phyloP scores from a whole-genome alignment of 768 basidiomycete genomes.

The Suillus sp. region DNA sequence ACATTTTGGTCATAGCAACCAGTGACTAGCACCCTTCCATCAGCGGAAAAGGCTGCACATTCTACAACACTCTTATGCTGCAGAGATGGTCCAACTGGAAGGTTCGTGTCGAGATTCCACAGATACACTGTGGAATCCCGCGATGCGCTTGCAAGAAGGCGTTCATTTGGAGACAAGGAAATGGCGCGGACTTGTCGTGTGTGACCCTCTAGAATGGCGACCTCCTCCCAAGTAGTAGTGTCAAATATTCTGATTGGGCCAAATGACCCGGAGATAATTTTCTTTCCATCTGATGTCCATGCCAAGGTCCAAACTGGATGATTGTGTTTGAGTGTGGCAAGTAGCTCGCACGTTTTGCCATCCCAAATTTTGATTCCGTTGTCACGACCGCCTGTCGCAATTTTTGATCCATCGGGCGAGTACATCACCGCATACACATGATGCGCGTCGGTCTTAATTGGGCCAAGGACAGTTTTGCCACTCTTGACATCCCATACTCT shows the following conservation, averaged over 20 bases:
- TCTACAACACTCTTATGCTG: background rate
- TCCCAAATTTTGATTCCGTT: no score
- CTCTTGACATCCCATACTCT: background rate
- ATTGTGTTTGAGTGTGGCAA: no score
- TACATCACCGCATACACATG: no score
- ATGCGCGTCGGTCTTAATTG: no score
- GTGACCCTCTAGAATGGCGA: background rate
- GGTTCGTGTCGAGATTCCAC: background rate
- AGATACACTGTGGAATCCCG: background rate
- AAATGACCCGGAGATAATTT: no score
- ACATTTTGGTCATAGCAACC: background rate
- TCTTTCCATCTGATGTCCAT: no score
- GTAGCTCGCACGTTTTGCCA: no score
- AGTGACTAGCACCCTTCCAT: background rate
- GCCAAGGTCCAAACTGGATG: no score
- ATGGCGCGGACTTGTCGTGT: background rate
- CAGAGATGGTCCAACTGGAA: background rate
- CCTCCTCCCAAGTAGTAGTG: background rate
- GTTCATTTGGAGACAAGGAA: background rate
- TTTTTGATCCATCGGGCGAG: no score
- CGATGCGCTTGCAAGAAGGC: background rate
- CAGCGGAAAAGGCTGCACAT: background rate
- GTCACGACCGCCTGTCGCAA: no score
- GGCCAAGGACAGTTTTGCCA: no score
- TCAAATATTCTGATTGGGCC: no score